Conservation (phyloP, 2,329 filamentous ascomycete species). For the Microsporum ferrugineum region DNA sequence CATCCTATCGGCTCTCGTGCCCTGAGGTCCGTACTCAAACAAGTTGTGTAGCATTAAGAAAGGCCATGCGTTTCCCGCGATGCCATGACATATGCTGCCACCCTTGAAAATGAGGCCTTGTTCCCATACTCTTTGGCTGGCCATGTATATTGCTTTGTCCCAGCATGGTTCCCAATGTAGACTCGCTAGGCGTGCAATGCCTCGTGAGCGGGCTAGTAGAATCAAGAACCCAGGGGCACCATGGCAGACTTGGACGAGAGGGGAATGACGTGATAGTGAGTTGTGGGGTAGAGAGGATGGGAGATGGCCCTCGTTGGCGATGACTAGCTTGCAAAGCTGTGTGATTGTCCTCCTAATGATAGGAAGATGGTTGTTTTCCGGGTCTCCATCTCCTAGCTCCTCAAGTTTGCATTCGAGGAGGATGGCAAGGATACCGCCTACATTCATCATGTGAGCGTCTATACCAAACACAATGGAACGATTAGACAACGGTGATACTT, state of each 20-base stretch:
- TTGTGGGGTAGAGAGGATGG: constrained; percentile 27
- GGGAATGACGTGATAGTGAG: constrained; percentile 17
- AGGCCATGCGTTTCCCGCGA: constrained; percentile 33
- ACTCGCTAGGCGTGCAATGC: constrained; percentile 18
- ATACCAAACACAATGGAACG: not conserved
- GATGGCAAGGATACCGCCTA: constrained; percentile 28
- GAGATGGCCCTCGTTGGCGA: constrained; percentile 28
- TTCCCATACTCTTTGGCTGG: constrained; percentile 29
- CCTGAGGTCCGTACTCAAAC: constrained; percentile 24
- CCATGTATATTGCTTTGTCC: constrained; percentile 26
- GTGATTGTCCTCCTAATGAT: constrained; percentile 29
- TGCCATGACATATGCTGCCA: constrained; percentile 32
- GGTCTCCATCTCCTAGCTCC: constrained; percentile 20
- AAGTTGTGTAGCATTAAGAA: constrained; percentile 27
- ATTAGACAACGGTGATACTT: not conserved
- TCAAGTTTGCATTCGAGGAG: constrained; percentile 26
- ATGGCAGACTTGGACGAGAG: constrained; percentile 34
- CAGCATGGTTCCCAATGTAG: constrained; percentile 29
- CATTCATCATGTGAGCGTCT: not conserved
- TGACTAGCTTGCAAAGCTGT: constrained; percentile 26
- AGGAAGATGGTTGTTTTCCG: constrained; percentile 18
- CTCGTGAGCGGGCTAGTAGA: constrained; percentile 26
- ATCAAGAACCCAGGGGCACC: constrained; percentile 30
- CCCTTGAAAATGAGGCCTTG: constrained; percentile 34
- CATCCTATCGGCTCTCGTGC: constrained; percentile 17